These are phyloP conservation scores for Paratinospora sagittata DNA, from an alignment of 164 flowering plant species.

Conservation along the genomic window DNA sequence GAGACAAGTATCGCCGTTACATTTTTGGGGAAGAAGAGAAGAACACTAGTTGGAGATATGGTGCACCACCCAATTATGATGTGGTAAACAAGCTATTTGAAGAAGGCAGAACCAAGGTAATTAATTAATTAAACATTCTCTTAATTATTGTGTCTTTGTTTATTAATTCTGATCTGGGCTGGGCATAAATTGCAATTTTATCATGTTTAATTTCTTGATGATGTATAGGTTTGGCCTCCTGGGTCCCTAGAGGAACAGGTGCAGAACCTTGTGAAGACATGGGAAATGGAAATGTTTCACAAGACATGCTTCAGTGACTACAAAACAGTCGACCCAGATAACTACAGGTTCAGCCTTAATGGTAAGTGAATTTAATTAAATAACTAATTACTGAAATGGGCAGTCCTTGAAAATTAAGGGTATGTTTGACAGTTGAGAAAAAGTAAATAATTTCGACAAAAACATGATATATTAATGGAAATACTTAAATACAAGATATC, in stretches of 20 bases:
- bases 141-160: too few species aligned
- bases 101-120: constrained; percentile 47
- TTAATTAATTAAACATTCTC: neutral
- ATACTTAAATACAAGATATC: too few species aligned
- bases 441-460: too few species aligned
- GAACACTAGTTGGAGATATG: constrained; percentile 57
- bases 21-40: constrained; percentile 45
- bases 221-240: constrained; percentile 60
- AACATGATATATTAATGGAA: too few species aligned
- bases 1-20: constrained; percentile 54
- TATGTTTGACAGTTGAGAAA: too few species aligned
- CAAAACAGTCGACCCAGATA: constrained; percentile 38
- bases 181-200: too few species aligned
- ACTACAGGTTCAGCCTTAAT: constrained; percentile 39
- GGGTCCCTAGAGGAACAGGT: constrained; percentile 66
- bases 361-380: constrained; percentile 26
- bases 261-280: constrained; percentile 63
- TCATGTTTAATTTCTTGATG: neutral
- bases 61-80: constrained; percentile 66
- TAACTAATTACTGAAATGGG: too few species aligned
- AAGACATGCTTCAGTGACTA: constrained; percentile 35
- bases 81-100: constrained; percentile 62
- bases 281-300: constrained; percentile 77
- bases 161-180: too few species aligned
- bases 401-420: too few species aligned